Evolutionary conservation across 352 stramenopile species (phyloP), one percentile per base, ranked within the genome.

Genomic region (Phytophthora ohioensis): DNA sequence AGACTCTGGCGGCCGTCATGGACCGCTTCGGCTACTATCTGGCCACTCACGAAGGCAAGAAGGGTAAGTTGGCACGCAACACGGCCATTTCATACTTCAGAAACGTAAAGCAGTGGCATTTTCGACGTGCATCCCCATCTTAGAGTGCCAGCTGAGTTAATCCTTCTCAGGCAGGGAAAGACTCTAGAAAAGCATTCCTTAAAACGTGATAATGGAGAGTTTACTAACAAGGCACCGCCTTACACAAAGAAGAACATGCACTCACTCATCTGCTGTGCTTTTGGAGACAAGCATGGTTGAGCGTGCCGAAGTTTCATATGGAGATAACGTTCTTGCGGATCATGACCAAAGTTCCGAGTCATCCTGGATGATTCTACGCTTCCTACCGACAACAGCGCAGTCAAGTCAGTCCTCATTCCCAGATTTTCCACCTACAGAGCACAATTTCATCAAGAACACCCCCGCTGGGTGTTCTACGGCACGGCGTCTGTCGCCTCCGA

Each of bases 291-390:
- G n/a, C 17, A 32, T 38, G 41, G 17, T 21, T 38, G 36, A 30
- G n/a, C 39, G 54, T 61, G 12, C 11, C 38, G 41, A 3, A 13
- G 27, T 60, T 61, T 51, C 54, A 42, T 52, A 61, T 61, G 54
- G 39, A 12, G 54, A 61, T 42, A 53, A 52, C 41, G 54, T 15
- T 61, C 32, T 17, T 1, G 12, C 0, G 38, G 53, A 1, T 46
- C 35, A 3, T 48, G 54, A 15, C 38, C 54, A 31, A 42, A 49
- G 42, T 13, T 30, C 41, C 21, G 13, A 52, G 54, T 43, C 38
- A 61, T 34, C 39, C 0, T 52, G 13, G 54, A 61, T 61, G 54
- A 61, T 38, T 61, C 39, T 31, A 52, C 54, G 54, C 54, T 61
- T 42, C 27, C 13, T 4, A 35, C 27, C 38, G n/a, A 39, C 27